Evolutionary conservation across 306 rosid species (phyloP).

Genomic region (Macrotyloma uniflorum): DNA sequence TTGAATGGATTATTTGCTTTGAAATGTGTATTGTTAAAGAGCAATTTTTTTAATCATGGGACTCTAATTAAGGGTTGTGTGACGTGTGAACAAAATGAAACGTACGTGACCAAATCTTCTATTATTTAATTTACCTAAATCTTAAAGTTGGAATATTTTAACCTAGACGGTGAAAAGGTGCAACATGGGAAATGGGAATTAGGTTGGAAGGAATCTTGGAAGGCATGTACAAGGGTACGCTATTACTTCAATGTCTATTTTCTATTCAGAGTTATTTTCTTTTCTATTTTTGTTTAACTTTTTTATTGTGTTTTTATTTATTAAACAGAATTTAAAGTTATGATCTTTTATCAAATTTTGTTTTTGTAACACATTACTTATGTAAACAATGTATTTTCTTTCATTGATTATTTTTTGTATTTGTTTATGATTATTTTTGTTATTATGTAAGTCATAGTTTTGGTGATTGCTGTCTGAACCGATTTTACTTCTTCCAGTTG

Average conservation of each 20-base stretch:
- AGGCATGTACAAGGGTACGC: constrained; percentile 4
- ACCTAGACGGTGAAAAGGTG: not conserved
- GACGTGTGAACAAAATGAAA: not conserved
- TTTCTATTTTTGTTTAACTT: not conserved
- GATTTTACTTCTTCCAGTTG: constrained; percentile 48
- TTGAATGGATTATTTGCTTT: no score
- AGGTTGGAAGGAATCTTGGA: constrained; percentile 41
- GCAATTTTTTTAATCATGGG: not conserved
- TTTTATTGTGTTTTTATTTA: not conserved
- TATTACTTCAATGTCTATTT: not conserved
- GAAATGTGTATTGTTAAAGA: no score
- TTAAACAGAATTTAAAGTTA: no score
- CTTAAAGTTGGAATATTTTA: not conserved
- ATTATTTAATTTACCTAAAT: not conserved
- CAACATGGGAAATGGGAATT: constrained; percentile 20
- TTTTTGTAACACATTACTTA: not conserved
- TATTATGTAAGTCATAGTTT: constrained; percentile 30
- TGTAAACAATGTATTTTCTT: no score
- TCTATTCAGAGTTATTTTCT: not conserved
- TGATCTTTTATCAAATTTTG: no score
- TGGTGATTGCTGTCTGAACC: constrained; percentile 41
- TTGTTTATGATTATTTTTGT: no score
- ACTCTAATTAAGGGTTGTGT: not conserved
- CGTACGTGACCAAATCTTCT: not conserved
- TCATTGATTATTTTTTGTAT: no score